These are phyloP conservation scores for Penicillium digitatum DNA, from an alignment of 2,329 filamentous ascomycete genomes.

Conservation along the genomic window DNA sequence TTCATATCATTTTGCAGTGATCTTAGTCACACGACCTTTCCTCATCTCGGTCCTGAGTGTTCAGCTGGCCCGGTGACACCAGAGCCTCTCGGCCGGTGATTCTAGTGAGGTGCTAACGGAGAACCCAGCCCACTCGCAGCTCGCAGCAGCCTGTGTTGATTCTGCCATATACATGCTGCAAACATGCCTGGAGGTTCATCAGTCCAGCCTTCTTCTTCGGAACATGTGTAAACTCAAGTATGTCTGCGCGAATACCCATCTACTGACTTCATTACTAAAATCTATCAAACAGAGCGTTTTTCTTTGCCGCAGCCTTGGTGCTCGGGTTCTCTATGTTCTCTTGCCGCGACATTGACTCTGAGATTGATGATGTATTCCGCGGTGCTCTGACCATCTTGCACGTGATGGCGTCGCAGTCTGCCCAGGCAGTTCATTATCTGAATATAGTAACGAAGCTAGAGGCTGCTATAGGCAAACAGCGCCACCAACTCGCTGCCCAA, in stretches of 20 bases:
- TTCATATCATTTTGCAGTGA: slow-evolving; percentile 58
- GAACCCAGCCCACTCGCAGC: slow-evolving; percentile 30
- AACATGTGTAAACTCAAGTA: slow-evolving; percentile 61
- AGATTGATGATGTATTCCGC: slow-evolving; percentile 44
- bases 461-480: slow-evolving; percentile 45
- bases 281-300: slow-evolving; percentile 42
- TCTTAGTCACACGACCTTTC: slow-evolving; percentile 54
- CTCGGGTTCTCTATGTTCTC: slow-evolving; percentile 56
- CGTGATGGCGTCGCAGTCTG: slow-evolving; percentile 48
- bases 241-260: slow-evolving; percentile 16
- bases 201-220: slow-evolving; percentile 44
- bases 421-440: slow-evolving; percentile 56
- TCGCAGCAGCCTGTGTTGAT: slow-evolving; percentile 54
- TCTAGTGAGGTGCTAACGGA: slow-evolving; percentile 20
- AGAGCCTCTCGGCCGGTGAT: slow-evolving; percentile 19
- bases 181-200: slow-evolving; percentile 50
- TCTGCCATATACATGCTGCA: slow-evolving; percentile 55
- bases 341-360: slow-evolving; percentile 43
- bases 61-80: slow-evolving; percentile 29
- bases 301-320: slow-evolving; percentile 56
- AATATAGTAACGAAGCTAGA: slow-evolving; percentile 52
- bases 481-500: slow-evolving; percentile 30
- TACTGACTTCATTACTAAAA: not conserved
- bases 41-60: slow-evolving; percentile 50
- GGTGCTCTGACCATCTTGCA: slow-evolving; percentile 50